Percentiles rank a stretch among this genome's conserved stretches.
phyloP scores from a whole-genome alignment of 1,284 basidiomycete species.

The Papiliotrema laurentii region DNA sequence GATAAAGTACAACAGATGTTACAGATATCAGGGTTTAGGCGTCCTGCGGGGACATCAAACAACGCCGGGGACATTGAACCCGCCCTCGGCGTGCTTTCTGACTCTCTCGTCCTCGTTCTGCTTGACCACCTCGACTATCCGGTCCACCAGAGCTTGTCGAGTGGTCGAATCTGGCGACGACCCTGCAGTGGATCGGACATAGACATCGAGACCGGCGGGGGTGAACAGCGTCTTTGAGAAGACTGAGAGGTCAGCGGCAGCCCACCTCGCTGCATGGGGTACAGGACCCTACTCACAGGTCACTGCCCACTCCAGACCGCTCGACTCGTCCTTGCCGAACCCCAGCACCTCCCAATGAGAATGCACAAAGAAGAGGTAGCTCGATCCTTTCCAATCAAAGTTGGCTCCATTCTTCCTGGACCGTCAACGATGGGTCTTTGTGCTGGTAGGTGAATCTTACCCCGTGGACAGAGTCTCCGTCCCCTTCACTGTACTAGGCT shows the following conservation, averaged over 20 bases:
- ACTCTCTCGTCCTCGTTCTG: slow-evolving; percentile 15
- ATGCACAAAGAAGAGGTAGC: slow-evolving; percentile 49
- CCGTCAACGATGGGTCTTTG: not conserved
- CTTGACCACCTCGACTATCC: slow-evolving; percentile 18
- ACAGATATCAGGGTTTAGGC: not conserved
- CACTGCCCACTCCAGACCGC: slow-evolving; percentile 50
- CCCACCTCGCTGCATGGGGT: not conserved
- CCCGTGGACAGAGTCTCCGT: slow-evolving; percentile 39
- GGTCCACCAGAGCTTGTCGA: slow-evolving; percentile 13
- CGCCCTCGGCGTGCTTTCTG: slow-evolving; percentile 17
- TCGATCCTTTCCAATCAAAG: slow-evolving; percentile 54
- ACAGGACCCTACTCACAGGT: slow-evolving; percentile 44
- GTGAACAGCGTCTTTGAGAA: slow-evolving; percentile 57
- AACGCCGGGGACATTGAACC: slow-evolving; percentile 31
- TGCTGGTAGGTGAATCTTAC: slow-evolving; percentile 11
- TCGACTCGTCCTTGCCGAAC: slow-evolving; percentile 40
- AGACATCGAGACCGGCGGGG: slow-evolving; percentile 54
- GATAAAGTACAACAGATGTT: too few species aligned
- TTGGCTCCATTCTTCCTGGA: slow-evolving; percentile 41
- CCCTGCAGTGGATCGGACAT: slow-evolving; percentile 36
- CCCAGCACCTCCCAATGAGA: slow-evolving; percentile 55
- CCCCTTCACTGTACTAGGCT: slow-evolving; percentile 46
- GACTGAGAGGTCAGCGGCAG: too few species aligned
- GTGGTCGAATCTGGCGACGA: slow-evolving; percentile 1
- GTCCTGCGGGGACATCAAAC: slow-evolving; percentile 8